Conservation (phyloP, 768 basidiomycete species). For the Xerocomellus intermedius region DNA sequence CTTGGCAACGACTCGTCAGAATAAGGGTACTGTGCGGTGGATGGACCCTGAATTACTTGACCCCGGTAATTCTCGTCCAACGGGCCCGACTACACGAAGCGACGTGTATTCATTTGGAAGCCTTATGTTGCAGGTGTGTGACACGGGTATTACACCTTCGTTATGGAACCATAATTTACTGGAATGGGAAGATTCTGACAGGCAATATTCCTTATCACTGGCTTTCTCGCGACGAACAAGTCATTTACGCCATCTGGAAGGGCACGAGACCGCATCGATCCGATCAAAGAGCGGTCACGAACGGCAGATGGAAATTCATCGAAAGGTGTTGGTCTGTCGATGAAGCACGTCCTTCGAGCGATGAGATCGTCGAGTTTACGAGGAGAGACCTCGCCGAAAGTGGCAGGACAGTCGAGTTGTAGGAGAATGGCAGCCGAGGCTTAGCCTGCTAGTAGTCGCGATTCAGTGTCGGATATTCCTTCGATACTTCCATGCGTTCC, state of each 20-base stretch:
- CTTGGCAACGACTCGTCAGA: neutral
- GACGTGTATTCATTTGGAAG: slow-evolving; percentile 11
- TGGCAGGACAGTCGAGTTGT: neutral
- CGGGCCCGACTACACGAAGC: neutral
- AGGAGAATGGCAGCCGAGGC: neutral
- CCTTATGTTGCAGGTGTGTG: slow-evolving; percentile 12
- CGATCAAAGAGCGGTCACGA: neutral
- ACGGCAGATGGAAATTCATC: neutral
- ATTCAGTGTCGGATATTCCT: too few species aligned
- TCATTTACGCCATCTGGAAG: neutral
- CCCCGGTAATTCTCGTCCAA: too few species aligned
- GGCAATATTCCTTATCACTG: slow-evolving; percentile 1
- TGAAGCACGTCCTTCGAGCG: neutral
- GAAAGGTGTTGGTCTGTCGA: neutral
- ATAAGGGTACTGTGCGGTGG: slow-evolving; percentile 1
- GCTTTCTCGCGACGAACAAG: neutral
- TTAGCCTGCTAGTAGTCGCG: too few species aligned
- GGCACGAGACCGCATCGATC: neutral
- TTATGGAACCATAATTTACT: neutral
- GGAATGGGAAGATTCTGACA: neutral
- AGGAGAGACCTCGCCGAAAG: neutral
- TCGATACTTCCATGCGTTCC: neutral
- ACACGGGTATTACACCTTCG: neutral
- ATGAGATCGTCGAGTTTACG: neutral
- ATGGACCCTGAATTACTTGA: slow-evolving; percentile 1